phyloP scores from a whole-genome alignment of 768 basidiomycete genomes.

The Omphalotus guepiniiformis region DNA sequence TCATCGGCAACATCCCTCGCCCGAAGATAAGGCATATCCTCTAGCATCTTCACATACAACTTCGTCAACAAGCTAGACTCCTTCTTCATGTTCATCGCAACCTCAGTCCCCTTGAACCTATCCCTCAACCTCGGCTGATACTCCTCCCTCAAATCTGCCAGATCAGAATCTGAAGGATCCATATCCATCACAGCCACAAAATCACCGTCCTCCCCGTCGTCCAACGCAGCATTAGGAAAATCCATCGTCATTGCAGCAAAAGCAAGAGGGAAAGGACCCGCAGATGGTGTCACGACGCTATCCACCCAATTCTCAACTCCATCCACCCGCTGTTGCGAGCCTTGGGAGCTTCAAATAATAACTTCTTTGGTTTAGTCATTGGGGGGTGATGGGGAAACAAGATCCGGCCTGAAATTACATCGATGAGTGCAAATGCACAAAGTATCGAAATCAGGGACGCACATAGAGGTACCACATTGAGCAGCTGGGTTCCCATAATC shows the following conservation, averaged over 20 bases:
- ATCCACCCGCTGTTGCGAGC: conserved; percentile 25
- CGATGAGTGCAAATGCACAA: conserved; percentile 6
- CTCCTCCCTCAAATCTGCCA: conserved; percentile 59
- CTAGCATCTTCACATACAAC: conserved; percentile 40
- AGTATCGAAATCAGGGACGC: conserved; percentile 23
- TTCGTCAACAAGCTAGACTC: conserved; percentile 31
- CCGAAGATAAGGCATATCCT: conserved; percentile 55
- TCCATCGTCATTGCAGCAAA: conserved; percentile 49
- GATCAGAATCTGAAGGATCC: conserved; percentile 48
- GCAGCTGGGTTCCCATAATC: conserved; percentile 98
- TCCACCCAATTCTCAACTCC: conserved; percentile 43
- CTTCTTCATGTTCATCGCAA: conserved; percentile 35
- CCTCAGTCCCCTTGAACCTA: conserved; percentile 51
- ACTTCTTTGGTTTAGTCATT: conserved; percentile 44
- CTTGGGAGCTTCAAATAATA: conserved; percentile 42
- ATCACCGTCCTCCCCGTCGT: conserved; percentile 31
- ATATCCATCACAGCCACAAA: conserved; percentile 31
- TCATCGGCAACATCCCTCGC: conserved; percentile 49
- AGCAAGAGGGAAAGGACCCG: conserved; percentile 31
- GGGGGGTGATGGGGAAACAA: conserved; percentile 40
- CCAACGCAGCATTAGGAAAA: conserved; percentile 30
- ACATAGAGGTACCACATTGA: conserved; percentile 94
- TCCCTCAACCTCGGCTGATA: conserved; percentile 53
- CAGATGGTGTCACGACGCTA: conserved; percentile 31
- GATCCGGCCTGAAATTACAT: conserved; percentile 40